These are phyloP conservation scores for Boletus sp. DNA, from an alignment of 768 basidiomycete genomes.

Conservation along the genomic window DNA sequence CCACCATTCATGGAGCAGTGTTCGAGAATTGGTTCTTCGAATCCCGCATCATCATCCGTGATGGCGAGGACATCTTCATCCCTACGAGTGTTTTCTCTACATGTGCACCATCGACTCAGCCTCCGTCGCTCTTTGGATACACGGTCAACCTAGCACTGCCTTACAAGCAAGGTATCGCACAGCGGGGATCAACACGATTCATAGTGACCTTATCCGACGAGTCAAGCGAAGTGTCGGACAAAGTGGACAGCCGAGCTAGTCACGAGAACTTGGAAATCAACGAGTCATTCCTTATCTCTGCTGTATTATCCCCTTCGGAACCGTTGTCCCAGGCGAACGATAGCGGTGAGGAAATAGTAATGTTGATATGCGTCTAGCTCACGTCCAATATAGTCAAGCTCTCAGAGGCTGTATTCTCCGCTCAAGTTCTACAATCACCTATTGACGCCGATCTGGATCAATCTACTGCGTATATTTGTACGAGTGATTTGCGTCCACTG, in stretches of 20 bases:
- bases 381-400: neutral
- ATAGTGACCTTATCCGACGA: constrained; percentile 41
- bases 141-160: constrained; percentile 65
- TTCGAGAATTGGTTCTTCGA: constrained; percentile 47
- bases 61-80: constrained; percentile 42
- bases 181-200: constrained; percentile 49
- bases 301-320: constrained; percentile 35
- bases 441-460: constrained; percentile 44
- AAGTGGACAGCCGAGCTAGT: constrained; percentile 9
- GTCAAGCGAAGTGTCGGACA: constrained; percentile 1
- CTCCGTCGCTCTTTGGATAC: constrained; percentile 35
- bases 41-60: constrained; percentile 48
- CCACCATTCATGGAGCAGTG: constrained; percentile 30
- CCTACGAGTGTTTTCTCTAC: constrained; percentile 19
- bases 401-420: constrained; percentile 24
- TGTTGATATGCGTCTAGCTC: neutral
- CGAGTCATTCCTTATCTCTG: constrained; percentile 65
- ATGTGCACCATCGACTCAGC: constrained; percentile 11
- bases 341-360: constrained; percentile 4
- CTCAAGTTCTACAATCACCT: constrained; percentile 33
- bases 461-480: constrained; percentile 57
- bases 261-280: constrained; percentile 63
- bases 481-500: constrained; percentile 60
- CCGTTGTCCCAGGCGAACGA: constrained; percentile 7
- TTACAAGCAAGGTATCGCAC: constrained; percentile 65